Evolutionary conservation across 2,329 filamentous ascomycete species (phyloP).

Genomic region (Cladosporium oxysporum): DNA sequence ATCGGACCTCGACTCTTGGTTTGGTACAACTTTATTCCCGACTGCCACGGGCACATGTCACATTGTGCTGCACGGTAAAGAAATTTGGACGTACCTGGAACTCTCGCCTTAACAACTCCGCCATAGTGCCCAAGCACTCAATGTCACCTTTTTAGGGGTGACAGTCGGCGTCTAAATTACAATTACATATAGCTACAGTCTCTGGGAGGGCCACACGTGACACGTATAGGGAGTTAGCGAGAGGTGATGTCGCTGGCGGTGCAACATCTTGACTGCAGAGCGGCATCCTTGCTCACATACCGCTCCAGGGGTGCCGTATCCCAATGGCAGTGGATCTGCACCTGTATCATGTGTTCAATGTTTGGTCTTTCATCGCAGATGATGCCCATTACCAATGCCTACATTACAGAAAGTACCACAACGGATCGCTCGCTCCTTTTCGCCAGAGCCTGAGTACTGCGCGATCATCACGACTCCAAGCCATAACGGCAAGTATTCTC

Average conservation of each 20-base stretch:
- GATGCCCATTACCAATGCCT: too few species aligned
- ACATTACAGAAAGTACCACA: too few species aligned
- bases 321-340: not conserved
- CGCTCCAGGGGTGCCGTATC: not conserved
- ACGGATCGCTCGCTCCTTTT: too few species aligned
- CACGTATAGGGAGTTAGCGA: not conserved
- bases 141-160: not conserved
- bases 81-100: not conserved
- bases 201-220: not conserved
- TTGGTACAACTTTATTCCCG: not conserved
- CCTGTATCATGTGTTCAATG: not conserved
- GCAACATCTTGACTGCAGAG: not conserved
- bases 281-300: not conserved
- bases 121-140: not conserved
- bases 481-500: too few species aligned
- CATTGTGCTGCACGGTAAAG: not conserved
- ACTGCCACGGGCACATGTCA: not conserved
- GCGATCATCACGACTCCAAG: too few species aligned
- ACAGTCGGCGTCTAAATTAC: not conserved
- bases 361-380: too few species aligned
- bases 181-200: not conserved
- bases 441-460: too few species aligned
- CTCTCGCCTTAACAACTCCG: not conserved
- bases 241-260: not conserved
- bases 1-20: not conserved